Evolutionary conservation across 176 grass and related monocot species (phyloP).

Genomic region (Musa itinerans): DNA sequence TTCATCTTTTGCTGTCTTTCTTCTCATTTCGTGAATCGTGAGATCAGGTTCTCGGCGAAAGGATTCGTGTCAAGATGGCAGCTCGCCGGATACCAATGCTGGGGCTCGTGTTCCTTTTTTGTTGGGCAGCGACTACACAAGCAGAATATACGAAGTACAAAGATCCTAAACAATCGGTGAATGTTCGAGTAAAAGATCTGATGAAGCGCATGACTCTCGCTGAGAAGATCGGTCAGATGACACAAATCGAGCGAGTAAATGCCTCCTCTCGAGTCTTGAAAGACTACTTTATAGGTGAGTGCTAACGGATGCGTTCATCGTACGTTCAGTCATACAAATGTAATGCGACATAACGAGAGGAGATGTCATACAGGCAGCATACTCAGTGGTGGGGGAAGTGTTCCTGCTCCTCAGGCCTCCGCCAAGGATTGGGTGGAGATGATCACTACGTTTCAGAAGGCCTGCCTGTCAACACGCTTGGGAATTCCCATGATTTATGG

Average conservation of each 20-base stretch:
- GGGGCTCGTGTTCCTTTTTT: background rate
- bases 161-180: background rate
- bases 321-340: background rate
- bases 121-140: background rate
- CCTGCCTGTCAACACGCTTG: background rate
- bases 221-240: conserved; percentile 10
- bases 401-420: background rate
- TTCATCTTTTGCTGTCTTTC: too few relatives aligned
- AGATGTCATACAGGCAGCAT: background rate
- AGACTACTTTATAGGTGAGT: background rate
- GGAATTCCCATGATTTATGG: conserved; percentile 7
- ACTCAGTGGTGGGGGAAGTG: background rate
- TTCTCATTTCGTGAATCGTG: too few relatives aligned
- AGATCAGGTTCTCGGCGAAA: too few relatives aligned
- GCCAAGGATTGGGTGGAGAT: conserved; percentile 2
- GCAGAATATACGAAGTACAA: background rate
- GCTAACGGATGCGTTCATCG: background rate
- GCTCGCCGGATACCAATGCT: background rate
- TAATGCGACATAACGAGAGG: background rate
- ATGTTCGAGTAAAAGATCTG: background rate
- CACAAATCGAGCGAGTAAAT: background rate
- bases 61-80: background rate
- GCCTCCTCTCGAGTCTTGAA: background rate
- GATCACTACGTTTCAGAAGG: background rate
- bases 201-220: background rate